These are phyloP conservation scores for Hypoxylon crocopeplum DNA, from an alignment of 495 filamentous ascomycete species.

Conservation along the genomic window DNA sequence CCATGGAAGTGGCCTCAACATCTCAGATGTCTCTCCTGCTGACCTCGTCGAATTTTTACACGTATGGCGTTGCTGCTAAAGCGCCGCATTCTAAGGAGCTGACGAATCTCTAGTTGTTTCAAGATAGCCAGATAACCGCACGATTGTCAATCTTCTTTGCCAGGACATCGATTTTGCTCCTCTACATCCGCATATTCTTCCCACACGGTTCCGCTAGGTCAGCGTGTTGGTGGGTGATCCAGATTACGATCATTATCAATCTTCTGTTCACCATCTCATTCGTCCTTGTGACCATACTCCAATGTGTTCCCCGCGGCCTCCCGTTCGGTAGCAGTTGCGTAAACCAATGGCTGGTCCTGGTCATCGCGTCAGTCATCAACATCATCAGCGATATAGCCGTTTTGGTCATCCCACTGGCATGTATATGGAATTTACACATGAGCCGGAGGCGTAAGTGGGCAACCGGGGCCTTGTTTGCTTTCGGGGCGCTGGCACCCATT, in stretches of 20 bases:
- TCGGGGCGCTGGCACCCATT: slow-evolving; percentile 16
- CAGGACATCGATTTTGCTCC: slow-evolving; percentile 45
- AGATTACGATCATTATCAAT: slow-evolving; percentile 15
- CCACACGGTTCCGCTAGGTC: slow-evolving; percentile 6
- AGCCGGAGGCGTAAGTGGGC: slow-evolving; percentile 15
- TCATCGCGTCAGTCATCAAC: slow-evolving; percentile 17
- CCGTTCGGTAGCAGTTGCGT: slow-evolving; percentile 16
- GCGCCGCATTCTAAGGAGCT: neutral
- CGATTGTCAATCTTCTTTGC: slow-evolving; percentile 51
- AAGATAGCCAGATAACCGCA: slow-evolving; percentile 29
- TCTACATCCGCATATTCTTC: slow-evolving; percentile 50
- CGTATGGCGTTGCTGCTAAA: neutral
- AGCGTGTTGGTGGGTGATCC: slow-evolving; percentile 19
- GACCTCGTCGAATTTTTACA: neutral
- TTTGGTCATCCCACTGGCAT: slow-evolving; percentile 10
- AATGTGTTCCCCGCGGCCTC: slow-evolving; percentile 19
- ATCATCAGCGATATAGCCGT: slow-evolving; percentile 24
- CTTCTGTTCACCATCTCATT: slow-evolving; percentile 17
- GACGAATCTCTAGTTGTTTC: slow-evolving; percentile 4
- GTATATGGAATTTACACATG: slow-evolving; percentile 10
- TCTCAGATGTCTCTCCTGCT: neutral
- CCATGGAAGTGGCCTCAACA: neutral
- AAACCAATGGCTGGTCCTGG: slow-evolving; percentile 16
- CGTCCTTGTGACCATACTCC: slow-evolving; percentile 16
- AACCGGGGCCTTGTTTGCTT: slow-evolving; percentile 19